A percentile compares a stretch with the other conserved stretches of the same genome.
phyloP scores from a whole-genome alignment of 2,329 filamentous ascomycete species.

The Paraphoma chrysanthemicola region DNA sequence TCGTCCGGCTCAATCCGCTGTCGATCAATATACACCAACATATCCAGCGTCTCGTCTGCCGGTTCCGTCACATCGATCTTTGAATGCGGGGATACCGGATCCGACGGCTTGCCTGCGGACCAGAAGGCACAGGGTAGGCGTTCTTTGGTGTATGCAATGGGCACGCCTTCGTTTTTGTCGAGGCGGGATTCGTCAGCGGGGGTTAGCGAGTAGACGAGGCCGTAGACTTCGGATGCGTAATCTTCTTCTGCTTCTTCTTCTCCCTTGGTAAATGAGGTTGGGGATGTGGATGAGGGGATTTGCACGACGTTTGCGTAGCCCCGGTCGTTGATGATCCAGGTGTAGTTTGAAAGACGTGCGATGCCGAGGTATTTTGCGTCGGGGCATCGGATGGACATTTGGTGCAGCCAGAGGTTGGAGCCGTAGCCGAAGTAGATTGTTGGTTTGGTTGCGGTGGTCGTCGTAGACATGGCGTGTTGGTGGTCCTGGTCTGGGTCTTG shows the following conservation, averaged over 20 bases:
- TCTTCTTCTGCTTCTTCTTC: background rate
- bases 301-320: constrained; percentile 73
- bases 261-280: constrained; percentile 6
- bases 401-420: constrained; percentile 70
- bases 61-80: constrained; percentile 27
- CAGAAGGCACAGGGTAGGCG: constrained; percentile 54
- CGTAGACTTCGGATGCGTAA: constrained; percentile 34
- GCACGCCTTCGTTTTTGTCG: constrained; percentile 66
- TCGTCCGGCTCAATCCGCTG: constrained; percentile 46
- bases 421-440: constrained; percentile 74
- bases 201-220: constrained; percentile 41
- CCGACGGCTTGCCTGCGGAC: constrained; percentile 16
- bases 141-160: constrained; percentile 65
- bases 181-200: constrained; percentile 36
- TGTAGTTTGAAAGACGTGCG: constrained; percentile 63
- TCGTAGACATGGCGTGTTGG: background rate
- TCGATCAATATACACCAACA: constrained; percentile 68
- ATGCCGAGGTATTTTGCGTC: constrained; percentile 63
- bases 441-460: constrained; percentile 8
- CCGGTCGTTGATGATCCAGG: constrained; percentile 71
- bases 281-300: background rate
- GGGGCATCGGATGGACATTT: constrained; percentile 70
- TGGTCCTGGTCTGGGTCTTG: background rate
- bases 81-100: background rate
- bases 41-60: constrained; percentile 34